phyloP scores from a whole-genome alignment of 83 land plant species.

The Picea engelmannii region DNA sequence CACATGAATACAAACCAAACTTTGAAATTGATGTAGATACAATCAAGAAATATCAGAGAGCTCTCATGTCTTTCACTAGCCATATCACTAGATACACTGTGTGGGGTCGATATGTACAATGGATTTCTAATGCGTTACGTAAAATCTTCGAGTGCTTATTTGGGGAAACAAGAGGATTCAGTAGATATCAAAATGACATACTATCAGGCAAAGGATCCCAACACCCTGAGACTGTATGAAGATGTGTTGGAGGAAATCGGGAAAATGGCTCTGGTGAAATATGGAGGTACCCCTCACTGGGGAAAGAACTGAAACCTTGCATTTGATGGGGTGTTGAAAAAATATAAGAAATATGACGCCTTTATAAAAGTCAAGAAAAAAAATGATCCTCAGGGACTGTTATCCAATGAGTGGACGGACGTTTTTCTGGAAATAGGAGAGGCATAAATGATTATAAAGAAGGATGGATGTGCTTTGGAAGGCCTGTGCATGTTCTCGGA shows the following conservation, averaged over 20 bases:
- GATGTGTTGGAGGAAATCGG: constrained; percentile 81
- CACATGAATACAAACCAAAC: too few species aligned
- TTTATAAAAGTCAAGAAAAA: constrained; percentile 40
- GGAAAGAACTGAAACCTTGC: constrained; percentile 77
- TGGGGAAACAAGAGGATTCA: constrained; percentile 66
- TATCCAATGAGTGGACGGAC: background rate
- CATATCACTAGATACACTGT: constrained; percentile 13
- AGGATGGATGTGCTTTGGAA: constrained; percentile 27
- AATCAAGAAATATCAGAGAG: too few species aligned
- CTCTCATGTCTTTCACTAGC: background rate
- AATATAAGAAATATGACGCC: constrained; percentile 21
- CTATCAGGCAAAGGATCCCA: constrained; percentile 14
- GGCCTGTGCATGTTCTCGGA: constrained; percentile 73
- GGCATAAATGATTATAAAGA: too few species aligned
- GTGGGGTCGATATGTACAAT: constrained; percentile 63
- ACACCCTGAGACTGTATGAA: constrained; percentile 48
- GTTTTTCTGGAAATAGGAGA: constrained; percentile 17
- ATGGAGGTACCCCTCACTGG: constrained; percentile 76
- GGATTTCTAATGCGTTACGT: constrained; percentile 71
- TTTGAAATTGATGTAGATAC: constrained; percentile 19
- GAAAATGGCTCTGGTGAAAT: constrained; percentile 62
- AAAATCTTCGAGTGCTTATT: constrained; percentile 52
- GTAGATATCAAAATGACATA: constrained; percentile 61
- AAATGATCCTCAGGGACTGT: too few species aligned
- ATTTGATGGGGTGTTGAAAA: constrained; percentile 34